Evolutionary conservation across 768 basidiomycete genomes (phyloP), one percentile per base, ranked within the genome.

Genomic region (Pleurotus tuoliensis): DNA sequence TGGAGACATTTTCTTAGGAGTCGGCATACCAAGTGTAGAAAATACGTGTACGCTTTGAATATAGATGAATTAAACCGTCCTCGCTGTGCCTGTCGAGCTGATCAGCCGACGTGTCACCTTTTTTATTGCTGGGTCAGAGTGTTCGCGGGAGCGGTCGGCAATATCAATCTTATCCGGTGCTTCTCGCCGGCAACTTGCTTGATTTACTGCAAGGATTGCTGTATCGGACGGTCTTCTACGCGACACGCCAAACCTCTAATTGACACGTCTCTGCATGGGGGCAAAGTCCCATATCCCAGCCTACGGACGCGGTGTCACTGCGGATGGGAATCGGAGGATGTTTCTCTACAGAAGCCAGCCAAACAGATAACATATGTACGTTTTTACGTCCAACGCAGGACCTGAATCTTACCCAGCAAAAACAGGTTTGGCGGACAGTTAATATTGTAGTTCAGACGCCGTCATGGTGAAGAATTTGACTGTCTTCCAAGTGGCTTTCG

Each of bases 41-140:
- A 53, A 40, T 53, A 53, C 51, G 51, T 53, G 51, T 53, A 53
- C 51, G 51, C n/a, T 39, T 53, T 53, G 51, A 41, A 53, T 53
- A 20, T 53, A 53, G 51, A 53, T 53, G 34, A 38, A 50, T 50
- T 50, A 38, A 34, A 16, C 20, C 20, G 20, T 22, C 27, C 46
- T 50, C 30, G 48, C 9, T 30, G 51, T 53, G 51, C 51, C 51
- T 53, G 51, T 41, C 38, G 34, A n/a, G 41, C 22, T 53, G 38
- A 53, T 39, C 39, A 41, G 34, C 41, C 41, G 41, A 4, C 15
- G 15, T 53, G 24, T 34, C 11, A 8, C 15, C 39, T 53, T 39
- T 53, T 40, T 38, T 16, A 15, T 34, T 50, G 34, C 38, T 37
- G 48, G 38, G 34, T 27, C 16, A 37, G 30, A 41, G 39, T 22